Conservation (phyloP, 2,329 filamentous ascomycete species). For the Chaetomium sp. region DNA sequence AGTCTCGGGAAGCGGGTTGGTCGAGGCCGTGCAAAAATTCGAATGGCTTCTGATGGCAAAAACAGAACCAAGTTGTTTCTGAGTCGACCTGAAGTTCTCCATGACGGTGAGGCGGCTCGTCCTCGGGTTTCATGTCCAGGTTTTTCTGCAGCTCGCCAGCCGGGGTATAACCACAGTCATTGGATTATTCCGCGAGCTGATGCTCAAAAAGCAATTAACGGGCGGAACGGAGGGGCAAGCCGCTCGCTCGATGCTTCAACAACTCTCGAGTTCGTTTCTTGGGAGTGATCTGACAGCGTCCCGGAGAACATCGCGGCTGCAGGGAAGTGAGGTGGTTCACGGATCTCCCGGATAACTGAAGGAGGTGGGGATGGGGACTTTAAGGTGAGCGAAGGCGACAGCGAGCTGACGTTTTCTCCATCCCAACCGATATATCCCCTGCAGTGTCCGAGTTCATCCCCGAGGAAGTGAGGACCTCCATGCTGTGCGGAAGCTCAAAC, state of each 20-base stretch:
- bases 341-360: not conserved
- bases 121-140: not conserved
- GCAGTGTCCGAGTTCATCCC: not conserved
- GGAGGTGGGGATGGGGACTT: not conserved
- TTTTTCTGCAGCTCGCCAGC: not conserved
- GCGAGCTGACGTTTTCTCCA: not conserved
- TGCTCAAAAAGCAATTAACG: not conserved
- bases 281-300: not conserved
- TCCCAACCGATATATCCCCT: not conserved
- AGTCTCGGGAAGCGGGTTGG: conserved; percentile 10
- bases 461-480: not conserved
- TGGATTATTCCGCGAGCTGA: not conserved
- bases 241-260: not conserved
- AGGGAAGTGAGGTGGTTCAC: not conserved
- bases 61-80: not conserved
- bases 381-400: conserved; percentile 1
- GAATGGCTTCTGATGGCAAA: not conserved
- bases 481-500: not conserved
- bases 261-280: not conserved
- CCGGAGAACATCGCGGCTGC: not conserved
- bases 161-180: not conserved
- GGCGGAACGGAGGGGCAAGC: not conserved
- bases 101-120: not conserved
- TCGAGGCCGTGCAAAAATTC: not conserved
- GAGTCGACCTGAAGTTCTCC: not conserved